A percentile compares a stretch with the other conserved stretches of the same genome.
Evolutionary conservation across 148 eudicot genomes (phyloP).

Genomic region (Rhododendron henanense): DNA sequence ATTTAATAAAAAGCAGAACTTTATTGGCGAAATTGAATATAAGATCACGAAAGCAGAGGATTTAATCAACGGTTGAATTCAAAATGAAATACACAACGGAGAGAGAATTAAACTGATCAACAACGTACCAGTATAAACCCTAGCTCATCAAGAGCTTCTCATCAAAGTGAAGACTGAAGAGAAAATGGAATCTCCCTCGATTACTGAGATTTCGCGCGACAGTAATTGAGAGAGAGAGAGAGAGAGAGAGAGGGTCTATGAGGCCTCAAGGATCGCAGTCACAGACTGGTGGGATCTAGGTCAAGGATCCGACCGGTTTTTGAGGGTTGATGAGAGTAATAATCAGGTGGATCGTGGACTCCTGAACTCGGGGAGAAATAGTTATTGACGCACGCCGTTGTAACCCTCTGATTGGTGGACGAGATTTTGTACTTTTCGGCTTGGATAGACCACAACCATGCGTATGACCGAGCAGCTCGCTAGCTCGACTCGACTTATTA

Average conservation of each 20-base stretch:
- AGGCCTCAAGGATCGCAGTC: slow-evolving; percentile 19
- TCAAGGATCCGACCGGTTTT: slow-evolving; percentile 16
- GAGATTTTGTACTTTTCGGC: neutral
- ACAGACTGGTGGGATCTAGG: slow-evolving; percentile 18
- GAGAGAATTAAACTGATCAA: neutral
- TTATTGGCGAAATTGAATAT: neutral
- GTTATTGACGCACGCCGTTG: no score
- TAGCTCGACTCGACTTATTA: no score
- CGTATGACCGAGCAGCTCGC: no score
- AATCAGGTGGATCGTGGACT: neutral
- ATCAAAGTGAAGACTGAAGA: neutral
- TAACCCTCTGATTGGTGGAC: no score
- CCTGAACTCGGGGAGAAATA: neutral
- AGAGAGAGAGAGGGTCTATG: slow-evolving; percentile 15
- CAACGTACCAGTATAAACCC: slow-evolving; percentile 13
- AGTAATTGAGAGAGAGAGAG: neutral
- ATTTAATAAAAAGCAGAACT: neutral
- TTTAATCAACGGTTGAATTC: neutral
- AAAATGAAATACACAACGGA: neutral
- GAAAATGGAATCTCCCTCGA: neutral
- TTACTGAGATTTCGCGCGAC: neutral
- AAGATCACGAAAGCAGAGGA: neutral
- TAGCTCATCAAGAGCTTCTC: neutral
- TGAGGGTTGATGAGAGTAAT: neutral
- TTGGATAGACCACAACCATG: neutral